These are phyloP conservation scores for Neophaeococcomyces aloes DNA, from an alignment of 2,329 filamentous ascomycete species.

Conservation along the genomic window DNA sequence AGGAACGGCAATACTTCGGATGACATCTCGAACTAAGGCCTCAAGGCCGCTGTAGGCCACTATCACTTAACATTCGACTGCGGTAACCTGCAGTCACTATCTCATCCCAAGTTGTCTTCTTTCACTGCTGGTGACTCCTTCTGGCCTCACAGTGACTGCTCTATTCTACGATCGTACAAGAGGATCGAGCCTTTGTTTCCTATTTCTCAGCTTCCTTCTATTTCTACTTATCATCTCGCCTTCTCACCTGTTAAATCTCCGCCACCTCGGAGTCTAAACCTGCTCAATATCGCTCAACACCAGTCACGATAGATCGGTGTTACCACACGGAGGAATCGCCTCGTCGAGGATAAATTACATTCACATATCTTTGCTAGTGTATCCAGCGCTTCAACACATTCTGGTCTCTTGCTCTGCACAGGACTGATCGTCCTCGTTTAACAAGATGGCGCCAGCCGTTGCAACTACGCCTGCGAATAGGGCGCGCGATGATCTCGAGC, in stretches of 20 bases:
- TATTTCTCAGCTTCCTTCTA: too few relatives aligned
- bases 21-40: neutral
- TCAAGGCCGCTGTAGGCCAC: conserved; percentile 1
- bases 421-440: neutral
- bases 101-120: neutral
- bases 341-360: neutral
- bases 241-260: too few relatives aligned
- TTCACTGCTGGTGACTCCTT: neutral
- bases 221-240: too few relatives aligned
- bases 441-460: conserved; percentile 16
- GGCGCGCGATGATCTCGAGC: conserved; percentile 43
- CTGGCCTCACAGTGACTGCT: conserved; percentile 2
- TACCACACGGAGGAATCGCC: neutral
- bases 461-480: conserved; percentile 16
- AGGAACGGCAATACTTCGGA: neutral
- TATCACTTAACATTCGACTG: neutral
- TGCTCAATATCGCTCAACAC: too few relatives aligned
- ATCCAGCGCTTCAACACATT: neutral
- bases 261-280: too few relatives aligned
- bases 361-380: neutral
- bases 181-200: neutral
- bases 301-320: neutral
- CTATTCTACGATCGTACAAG: neutral
- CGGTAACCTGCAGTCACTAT: neutral
- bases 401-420: neutral